phyloP scores from a whole-genome alignment of 257 asterid species.

The Ballota nigra region DNA sequence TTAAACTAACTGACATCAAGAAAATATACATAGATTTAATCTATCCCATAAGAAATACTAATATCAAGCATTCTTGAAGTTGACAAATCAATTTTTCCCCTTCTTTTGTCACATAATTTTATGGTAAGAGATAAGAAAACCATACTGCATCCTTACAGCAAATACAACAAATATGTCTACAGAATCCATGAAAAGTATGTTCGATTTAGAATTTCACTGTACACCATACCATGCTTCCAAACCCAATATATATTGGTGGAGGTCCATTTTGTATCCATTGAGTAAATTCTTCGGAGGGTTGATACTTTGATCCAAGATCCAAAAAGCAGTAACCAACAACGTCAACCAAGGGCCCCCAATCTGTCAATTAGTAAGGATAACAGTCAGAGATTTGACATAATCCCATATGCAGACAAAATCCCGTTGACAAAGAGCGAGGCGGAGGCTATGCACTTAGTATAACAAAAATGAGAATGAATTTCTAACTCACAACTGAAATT shows the following conservation, averaged over 20 bases:
- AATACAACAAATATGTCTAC: background rate
- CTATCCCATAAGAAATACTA: too few relatives aligned
- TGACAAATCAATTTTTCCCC: background rate
- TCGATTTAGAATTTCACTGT: constrained; percentile 2
- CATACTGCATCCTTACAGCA: background rate
- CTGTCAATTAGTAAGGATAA: constrained; percentile 44
- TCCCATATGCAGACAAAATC: background rate
- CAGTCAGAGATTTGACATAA: background rate
- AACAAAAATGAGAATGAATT: background rate
- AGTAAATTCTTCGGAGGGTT: constrained; percentile 68
- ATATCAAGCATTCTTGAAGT: background rate
- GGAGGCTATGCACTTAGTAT: background rate
- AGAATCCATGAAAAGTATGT: constrained; percentile 11
- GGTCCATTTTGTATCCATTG: constrained; percentile 82
- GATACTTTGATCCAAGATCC: constrained; percentile 67
- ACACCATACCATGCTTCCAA: constrained; percentile 94
- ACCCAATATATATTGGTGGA: constrained; percentile 85
- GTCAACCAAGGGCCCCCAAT: constrained; percentile 95
- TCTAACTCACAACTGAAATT: background rate
- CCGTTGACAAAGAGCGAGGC: background rate
- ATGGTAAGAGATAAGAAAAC: background rate
- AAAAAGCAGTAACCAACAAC: constrained; percentile 93
- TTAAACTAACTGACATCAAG: too few relatives aligned
- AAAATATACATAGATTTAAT: too few relatives aligned
- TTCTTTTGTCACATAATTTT: background rate